Base-by-base conservation (phyloP, 768 basidiomycete species). In the Melanogaster broomeanus region DNA sequence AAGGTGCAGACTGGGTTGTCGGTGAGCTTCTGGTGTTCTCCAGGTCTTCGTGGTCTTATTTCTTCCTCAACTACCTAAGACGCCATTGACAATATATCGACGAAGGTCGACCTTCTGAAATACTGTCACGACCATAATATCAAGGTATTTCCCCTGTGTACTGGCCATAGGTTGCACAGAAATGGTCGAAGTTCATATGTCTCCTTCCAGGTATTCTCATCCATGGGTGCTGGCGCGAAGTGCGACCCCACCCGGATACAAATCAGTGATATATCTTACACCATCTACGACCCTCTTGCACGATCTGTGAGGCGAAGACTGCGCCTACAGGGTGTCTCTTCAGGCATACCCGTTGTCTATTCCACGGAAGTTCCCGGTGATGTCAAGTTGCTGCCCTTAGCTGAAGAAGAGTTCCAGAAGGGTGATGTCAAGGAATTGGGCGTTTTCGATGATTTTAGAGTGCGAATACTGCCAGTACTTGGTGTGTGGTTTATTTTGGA, bases 141-240 rank as follows among this genome's bases (percentile, higher is more conserved):
- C 68, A 93, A 90, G 75, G 92, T 89, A 44, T 57, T n/a, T 44
- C 11, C 41, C 35, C 12, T 12, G 1, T 0, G 33, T 15, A 3
- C 12, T 40, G 11, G 34, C 8, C 30, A 19, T 28, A 6, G 7
- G 5, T 2, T 15, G 30, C 18, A 31, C 30, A 18, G 25, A 31
- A 15, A 8, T 22, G 22, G 40, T 28, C 15, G 30, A 45, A 48
- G 27, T 28, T 39, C 22, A 51, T 43, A 22, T 11, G 9, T 31
- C 22, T 21, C 22, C 39, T 27, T 48, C 12, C 56, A 90, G 88
- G 88, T 95, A 16, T 97, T 98, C 70, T 93, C 95, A 0, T 93
- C 93, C 22, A 97, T 99, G 93, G 97, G 97, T 25, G 91, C 95
- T 4, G 87, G 94, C 12, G 89, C 94, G 13, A 99, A 98, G 72